Percentiles rank a stretch among this genome's conserved stretches.
These are phyloP conservation scores for Rhizopogon rudus DNA, from an alignment of 768 basidiomycete genomes.

Conservation along the genomic window DNA sequence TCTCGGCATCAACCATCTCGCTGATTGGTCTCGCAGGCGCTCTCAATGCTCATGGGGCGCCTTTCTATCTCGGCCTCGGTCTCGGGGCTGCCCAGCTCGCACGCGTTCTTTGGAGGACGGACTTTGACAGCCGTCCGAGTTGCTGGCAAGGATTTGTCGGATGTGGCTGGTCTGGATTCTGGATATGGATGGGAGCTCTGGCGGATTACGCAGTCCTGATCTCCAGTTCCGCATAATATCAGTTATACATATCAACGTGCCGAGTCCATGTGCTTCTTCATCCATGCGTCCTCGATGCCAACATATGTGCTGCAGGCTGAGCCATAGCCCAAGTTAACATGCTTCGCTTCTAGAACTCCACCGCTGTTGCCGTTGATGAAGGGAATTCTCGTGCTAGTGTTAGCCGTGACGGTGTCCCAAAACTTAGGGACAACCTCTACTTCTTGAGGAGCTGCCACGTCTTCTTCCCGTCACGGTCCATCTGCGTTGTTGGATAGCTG, in stretches of 20 bases:
- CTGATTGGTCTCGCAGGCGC: conserved; percentile 76
- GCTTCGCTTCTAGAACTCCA: too few relatives aligned
- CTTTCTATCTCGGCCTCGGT: conserved; percentile 77
- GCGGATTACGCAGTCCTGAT: conserved; percentile 52
- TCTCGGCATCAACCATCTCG: conserved; percentile 71
- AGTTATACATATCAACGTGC: background rate
- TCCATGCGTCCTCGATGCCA: background rate
- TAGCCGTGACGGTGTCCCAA: too few relatives aligned
- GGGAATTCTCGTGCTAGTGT: too few relatives aligned
- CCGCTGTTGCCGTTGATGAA: too few relatives aligned
- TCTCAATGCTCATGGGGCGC: conserved; percentile 67
- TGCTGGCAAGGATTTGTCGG: conserved; percentile 90
- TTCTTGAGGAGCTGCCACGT: too few relatives aligned
- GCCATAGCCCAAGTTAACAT: too few relatives aligned
- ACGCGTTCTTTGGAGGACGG: conserved; percentile 66
- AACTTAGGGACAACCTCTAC: too few relatives aligned
- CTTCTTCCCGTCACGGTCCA: too few relatives aligned
- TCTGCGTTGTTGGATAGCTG: too few relatives aligned
- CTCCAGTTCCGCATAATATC: conserved; percentile 2
- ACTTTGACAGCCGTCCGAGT: conserved; percentile 70
- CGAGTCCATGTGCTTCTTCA: background rate
- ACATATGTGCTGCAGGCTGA: too few relatives aligned
- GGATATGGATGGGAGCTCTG: conserved; percentile 79
- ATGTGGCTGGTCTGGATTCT: conserved; percentile 86
- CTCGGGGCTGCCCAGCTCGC: conserved; percentile 73